Base-by-base conservation (phyloP, 305 asterid genomes). In the Fraxinus latifolia region DNA sequence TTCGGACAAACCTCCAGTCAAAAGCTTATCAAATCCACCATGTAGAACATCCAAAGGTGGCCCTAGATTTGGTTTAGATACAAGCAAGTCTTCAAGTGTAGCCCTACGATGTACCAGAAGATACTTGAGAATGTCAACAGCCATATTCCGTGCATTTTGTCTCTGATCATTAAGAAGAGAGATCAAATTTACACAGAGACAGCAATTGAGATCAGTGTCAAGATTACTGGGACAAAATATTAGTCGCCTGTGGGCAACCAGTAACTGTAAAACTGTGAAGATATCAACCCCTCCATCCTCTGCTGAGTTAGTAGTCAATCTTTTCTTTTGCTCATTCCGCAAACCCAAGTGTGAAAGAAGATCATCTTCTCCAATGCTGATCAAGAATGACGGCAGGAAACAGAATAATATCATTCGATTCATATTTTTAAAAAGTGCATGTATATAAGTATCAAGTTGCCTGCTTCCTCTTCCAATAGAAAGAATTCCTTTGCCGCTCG, bases 401-500 rank as follows among this genome's bases (percentile, higher is more conserved):
- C 98, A 94, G 89, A 85, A 96, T 71, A 91, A 83, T 84, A 94
- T 87, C 93, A 93, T 90, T 29, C 97, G 95, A 83, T 94, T 96
- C 80, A 86, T 89, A 73, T 93, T 96, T 90, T 92, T 96, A 71
- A 96, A 90, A 75, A 96, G 92, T 33, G 97, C 92, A 44, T 87
- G 90, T 80, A 96, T 82, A 77, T 94, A 96, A 79, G 94, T 75
- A 82, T 96, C 98, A 81, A 96, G 97, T 84, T 91, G 99, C 83
- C 87, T 92, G 89, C 87, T 93, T 90, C 98, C 98, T 92, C 98
- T 96, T 80, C 97, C 98, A 81, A 96, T 92, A 78, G 98, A 94
- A 75, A 96, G 92, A 81, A 94, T 83, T 76, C 98, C 97, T 87
- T 92, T 95, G 25, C 97, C 97, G 29, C 90, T 82, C 33, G 99